Evolutionary conservation across 2,329 filamentous ascomycete species (phyloP).

Genomic region (Fusarium equiseti): DNA sequence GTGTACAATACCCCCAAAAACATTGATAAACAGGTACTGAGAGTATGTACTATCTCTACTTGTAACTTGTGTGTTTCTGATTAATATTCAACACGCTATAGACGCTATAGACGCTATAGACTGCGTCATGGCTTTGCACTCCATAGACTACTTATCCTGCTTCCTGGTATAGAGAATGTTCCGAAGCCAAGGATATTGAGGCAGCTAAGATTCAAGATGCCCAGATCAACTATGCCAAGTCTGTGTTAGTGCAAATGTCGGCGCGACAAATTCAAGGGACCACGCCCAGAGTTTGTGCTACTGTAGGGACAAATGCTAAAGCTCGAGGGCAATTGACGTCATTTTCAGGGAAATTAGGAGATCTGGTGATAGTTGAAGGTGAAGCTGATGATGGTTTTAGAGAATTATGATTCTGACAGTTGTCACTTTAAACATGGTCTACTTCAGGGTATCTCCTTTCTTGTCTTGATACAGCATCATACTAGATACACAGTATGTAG

Average conservation of each 20-base stretch:
- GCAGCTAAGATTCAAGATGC: conserved; percentile 7
- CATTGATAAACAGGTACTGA: not conserved
- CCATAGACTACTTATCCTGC: not conserved
- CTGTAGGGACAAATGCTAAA: not conserved
- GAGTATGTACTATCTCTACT: not conserved
- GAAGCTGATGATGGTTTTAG: conserved; percentile 18
- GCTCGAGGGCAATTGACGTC: conserved; percentile 34
- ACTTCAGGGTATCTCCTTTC: not conserved
- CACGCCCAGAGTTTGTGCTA: conserved; percentile 10
- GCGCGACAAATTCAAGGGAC: conserved; percentile 33
- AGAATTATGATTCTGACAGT: conserved; percentile 1
- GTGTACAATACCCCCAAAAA: not conserved
- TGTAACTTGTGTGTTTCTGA: not conserved
- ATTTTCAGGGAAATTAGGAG: conserved; percentile 9
- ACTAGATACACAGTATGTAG: not conserved
- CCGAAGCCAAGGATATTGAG: conserved; percentile 2
- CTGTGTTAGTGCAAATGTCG: conserved; percentile 20
- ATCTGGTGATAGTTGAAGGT: conserved; percentile 33
- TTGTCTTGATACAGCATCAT: not conserved
- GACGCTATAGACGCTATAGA: not conserved
- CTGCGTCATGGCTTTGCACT: not conserved
- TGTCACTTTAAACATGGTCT: not conserved
- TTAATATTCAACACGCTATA: not conserved
- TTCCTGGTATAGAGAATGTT: not conserved
- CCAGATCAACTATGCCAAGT: conserved; percentile 17